These are phyloP conservation scores for Paecilomyces sp. DNA, from an alignment of 2,329 filamentous ascomycete genomes.

Conservation along the genomic window DNA sequence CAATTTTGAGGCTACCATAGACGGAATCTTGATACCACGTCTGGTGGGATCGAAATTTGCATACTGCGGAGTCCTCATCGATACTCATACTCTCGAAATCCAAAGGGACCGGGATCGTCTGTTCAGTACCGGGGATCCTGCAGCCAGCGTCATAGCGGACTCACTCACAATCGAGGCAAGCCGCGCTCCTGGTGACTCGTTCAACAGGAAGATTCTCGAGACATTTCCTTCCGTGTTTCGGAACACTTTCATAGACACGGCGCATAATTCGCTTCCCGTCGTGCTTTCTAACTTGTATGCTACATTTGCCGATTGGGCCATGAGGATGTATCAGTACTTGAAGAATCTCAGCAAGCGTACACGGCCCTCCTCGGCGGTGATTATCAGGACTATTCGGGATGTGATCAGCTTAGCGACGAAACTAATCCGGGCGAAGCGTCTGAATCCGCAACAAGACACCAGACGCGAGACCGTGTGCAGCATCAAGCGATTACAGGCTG, in stretches of 20 bases:
- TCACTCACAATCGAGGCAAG: constrained; percentile 73
- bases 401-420: constrained; percentile 58
- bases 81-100: constrained; percentile 68
- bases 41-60: constrained; percentile 57
- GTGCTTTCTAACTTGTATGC: constrained; percentile 68
- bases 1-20: constrained; percentile 66
- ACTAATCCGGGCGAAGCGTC: constrained; percentile 52
- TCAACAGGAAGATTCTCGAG: constrained; percentile 68
- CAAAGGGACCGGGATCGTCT: constrained; percentile 56
- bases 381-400: constrained; percentile 59
- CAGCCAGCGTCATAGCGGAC: constrained; percentile 53
- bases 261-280: constrained; percentile 63
- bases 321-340: constrained; percentile 60
- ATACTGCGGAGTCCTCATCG: constrained; percentile 77
- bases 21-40: constrained; percentile 46
- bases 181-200: constrained; percentile 65
- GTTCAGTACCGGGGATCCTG: constrained; percentile 42
- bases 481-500: constrained; percentile 54
- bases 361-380: constrained; percentile 52
- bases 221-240: constrained; percentile 80
- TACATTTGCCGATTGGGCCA: constrained; percentile 70
- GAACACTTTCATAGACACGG: constrained; percentile 44
- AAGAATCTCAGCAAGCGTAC: constrained; percentile 47
- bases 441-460: neutral
- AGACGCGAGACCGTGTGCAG: constrained; percentile 45